Evolutionary conservation across 169 alveolate species (phyloP).

Genomic region (Eimeria sp.): DNA sequence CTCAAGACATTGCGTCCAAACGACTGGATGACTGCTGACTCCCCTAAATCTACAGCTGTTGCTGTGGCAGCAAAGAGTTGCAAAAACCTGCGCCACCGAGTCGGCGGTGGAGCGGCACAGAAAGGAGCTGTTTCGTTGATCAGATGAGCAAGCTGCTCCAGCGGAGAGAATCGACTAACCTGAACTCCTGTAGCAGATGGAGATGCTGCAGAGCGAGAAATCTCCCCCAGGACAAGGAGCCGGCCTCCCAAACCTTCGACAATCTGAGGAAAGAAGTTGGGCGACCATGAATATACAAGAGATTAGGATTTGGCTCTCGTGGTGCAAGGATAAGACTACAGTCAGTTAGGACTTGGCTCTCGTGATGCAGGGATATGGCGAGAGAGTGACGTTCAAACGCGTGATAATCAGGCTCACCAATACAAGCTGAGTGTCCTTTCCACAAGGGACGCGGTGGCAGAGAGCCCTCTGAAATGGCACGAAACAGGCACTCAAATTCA

Average conservation of each 20-base stretch:
- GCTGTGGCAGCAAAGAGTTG: constrained; percentile 73
- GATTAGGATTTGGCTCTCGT: not conserved
- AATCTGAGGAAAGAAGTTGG: constrained; percentile 12
- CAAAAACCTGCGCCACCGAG: constrained; percentile 69
- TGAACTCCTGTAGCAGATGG: not conserved
- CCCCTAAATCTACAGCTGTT: constrained; percentile 52
- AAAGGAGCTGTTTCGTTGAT: constrained; percentile 46
- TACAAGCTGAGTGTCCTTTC: constrained; percentile 34
- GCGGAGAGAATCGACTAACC: not conserved
- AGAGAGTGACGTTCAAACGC: too few species aligned
- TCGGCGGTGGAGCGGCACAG: constrained; percentile 53
- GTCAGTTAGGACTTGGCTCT: not conserved
- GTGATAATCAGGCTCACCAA: constrained; percentile 15
- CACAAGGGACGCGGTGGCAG: constrained; percentile 48
- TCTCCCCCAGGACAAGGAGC: constrained; percentile 53
- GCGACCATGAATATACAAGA: not conserved
- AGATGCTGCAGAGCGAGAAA: not conserved
- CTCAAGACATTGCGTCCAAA: not conserved
- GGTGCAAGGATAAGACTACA: not conserved
- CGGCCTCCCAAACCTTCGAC: constrained; percentile 74
- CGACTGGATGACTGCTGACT: not conserved
- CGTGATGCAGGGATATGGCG: too few species aligned
- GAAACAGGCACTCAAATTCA: not conserved
- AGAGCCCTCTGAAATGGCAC: constrained; percentile 37
- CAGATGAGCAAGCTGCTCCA: constrained; percentile 51